Conservation (phyloP, 768 basidiomycete species). For the Sarcodon sp. region DNA sequence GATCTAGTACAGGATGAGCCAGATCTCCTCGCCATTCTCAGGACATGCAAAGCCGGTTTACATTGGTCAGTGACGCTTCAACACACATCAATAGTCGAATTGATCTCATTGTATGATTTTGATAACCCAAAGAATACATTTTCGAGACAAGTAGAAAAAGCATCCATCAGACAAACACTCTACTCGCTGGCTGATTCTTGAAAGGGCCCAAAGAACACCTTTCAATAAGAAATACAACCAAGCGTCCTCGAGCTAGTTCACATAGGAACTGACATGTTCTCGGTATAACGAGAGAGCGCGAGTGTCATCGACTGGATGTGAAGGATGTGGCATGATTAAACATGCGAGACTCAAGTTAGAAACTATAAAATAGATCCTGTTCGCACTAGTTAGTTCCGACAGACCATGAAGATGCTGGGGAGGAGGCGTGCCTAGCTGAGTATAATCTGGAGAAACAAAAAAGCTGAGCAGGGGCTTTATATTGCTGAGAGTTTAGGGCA, state of each 20-base stretch:
- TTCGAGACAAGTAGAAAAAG: background rate
- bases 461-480: conserved; percentile 3
- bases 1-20: no score
- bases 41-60: no score
- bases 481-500: conserved; percentile 11
- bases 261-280: conserved; percentile 36
- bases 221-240: conserved; percentile 19
- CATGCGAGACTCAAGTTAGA: conserved; percentile 72
- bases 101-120: no score
- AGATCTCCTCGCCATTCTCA: no score
- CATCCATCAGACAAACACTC: conserved; percentile 9
- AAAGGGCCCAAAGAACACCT: conserved; percentile 3
- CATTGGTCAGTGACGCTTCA: no score
- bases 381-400: background rate
- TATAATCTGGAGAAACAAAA: conserved; percentile 46
- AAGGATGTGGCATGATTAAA: conserved; percentile 65
- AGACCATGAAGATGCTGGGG: background rate
- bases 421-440: conserved; percentile 34
- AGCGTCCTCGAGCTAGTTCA: conserved; percentile 49
- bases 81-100: no score
- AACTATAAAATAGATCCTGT: conserved; percentile 69
- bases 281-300: conserved; percentile 53
- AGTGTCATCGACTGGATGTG: conserved; percentile 60
- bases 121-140: no score
- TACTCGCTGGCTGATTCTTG: conserved; percentile 4